Base-by-base conservation (phyloP, 805 yeast genomes). In the Wickerhamomyces rabaulensis region DNA sequence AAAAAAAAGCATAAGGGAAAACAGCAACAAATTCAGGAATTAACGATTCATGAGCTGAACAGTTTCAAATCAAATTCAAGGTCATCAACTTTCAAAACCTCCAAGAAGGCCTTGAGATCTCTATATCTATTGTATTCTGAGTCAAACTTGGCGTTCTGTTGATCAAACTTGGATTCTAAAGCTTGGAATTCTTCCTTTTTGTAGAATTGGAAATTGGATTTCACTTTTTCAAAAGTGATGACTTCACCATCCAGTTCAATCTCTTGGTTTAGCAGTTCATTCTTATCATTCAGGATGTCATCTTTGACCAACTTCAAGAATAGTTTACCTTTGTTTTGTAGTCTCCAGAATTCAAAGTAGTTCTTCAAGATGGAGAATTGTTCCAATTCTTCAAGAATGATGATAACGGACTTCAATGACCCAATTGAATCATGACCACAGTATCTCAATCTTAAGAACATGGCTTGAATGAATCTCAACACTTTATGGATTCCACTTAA, bases 301-400 rank as follows among this genome's bases (percentile, higher is more conserved):
- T 56, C 52, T 36, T 48, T 54, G 16, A 52, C 37, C 8, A 58
- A 29, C 38, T 52, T 47, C 7, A 60, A 6, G 8, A 52, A 31
- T 5, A 47, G 15, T 41, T 51, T 55, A 5, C 44, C 8, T 13
- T 51, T 50, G 38, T 48, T 52, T 13, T 36, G 38, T 1, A 48
- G 20, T 35, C 50, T 53, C 61, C 61, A 57, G 16, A 45, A 40
- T n/a, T 12, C n/a, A 21, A 51, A 52, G 45, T 60, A 52, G 29
- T 50, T 48, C 23, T 48, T 41, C 40, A 60, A 42, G 6, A 42
- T 42, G 17, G 52, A 49, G 22, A 44, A 42, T 3, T 47, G 47
- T n/a, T 56, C 55, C 9, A 57, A 31, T 38, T 57, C 56, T 17
- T 54, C 57, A 23, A 51, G 38, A 7, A 56, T 44, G 40, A 50